Evolutionary conservation across 495 filamentous ascomycete genomes (phyloP).

Genomic region (Lophiotrema nucula): DNA sequence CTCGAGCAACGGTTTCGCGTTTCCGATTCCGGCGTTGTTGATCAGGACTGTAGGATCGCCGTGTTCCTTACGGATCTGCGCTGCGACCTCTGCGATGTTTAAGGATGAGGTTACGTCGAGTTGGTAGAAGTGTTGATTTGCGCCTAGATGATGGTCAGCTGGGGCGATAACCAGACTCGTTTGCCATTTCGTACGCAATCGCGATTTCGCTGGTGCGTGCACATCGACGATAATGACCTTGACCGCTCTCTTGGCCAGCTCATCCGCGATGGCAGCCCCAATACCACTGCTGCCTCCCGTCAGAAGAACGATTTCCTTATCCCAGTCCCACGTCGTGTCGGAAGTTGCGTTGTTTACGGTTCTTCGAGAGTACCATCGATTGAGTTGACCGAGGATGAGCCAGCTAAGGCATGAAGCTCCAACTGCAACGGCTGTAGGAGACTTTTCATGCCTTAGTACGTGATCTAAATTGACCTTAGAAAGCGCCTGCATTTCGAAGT

Average conservation of each 20-base stretch:
- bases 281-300: constrained; percentile 59
- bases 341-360: constrained; percentile 50
- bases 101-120: constrained; percentile 52
- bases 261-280: constrained; percentile 49
- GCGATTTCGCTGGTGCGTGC: not conserved
- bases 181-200: too few relatives aligned
- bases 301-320: constrained; percentile 53
- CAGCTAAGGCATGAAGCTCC: too few relatives aligned
- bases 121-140: constrained; percentile 46
- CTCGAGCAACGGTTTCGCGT: constrained; percentile 49
- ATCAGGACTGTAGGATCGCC: constrained; percentile 54
- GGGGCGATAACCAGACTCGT: too few relatives aligned
- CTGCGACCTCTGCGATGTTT: constrained; percentile 45
- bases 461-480: too few relatives aligned
- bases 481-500: too few relatives aligned
- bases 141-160: not conserved
- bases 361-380: constrained; percentile 44
- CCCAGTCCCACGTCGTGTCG: constrained; percentile 36
- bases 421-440: too few relatives aligned
- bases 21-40: constrained; percentile 49
- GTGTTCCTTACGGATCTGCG: constrained; percentile 33
- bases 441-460: too few relatives aligned
- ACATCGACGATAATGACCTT: constrained; percentile 46
- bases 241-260: constrained; percentile 46
- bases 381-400: too few relatives aligned